Base-by-base conservation (phyloP, 2,329 filamentous ascomycete species). In the Trichoderma arundinaceum region DNA sequence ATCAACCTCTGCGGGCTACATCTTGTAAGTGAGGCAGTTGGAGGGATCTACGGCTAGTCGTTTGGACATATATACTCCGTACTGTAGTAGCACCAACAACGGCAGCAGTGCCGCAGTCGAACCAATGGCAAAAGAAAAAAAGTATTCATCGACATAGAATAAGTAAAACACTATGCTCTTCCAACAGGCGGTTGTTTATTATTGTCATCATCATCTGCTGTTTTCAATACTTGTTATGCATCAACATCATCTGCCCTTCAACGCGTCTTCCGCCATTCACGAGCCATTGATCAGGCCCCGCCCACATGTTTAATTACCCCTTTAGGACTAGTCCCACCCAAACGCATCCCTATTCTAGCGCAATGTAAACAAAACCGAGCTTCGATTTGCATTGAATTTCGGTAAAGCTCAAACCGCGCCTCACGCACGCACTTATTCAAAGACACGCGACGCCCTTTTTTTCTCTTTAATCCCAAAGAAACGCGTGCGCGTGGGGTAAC, bases 301-400 rank as follows among this genome's bases (percentile, higher is more conserved):
- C 48, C 41, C 33, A 22, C 48, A 6, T 9, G 10, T 7, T 52
- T 17, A 28, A 53, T 9, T 52, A 3, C 64, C 57, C 1, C 0
- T 19, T 35, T 38, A 51, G 58, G 56, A 41, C 57, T 66, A 66
- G 43, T 22, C 0, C 8, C 1, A 0, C 1, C 15, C 12, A 7
- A 7, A 2, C 9, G 4, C 35, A 38, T 52, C 17, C 62, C 62
- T 13, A 48, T 57, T 59, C 33, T 5, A 46, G 53, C 33, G 10
- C 35, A 62, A 48, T 56, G 64, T 66, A 66, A 66, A 66, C 64
- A 66, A 66, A 60, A n/a, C 17, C n/a, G 35, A 62, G 41, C 49
- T 38, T 39, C 51, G 33, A 38, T 43, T 49, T 33, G 5, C 22
- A 28, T 38, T n/a, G 56, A 60, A 61, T 44, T 52, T 61, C 35